Conservation (phyloP, 306 rosid species). For the Castanea sativa region DNA sequence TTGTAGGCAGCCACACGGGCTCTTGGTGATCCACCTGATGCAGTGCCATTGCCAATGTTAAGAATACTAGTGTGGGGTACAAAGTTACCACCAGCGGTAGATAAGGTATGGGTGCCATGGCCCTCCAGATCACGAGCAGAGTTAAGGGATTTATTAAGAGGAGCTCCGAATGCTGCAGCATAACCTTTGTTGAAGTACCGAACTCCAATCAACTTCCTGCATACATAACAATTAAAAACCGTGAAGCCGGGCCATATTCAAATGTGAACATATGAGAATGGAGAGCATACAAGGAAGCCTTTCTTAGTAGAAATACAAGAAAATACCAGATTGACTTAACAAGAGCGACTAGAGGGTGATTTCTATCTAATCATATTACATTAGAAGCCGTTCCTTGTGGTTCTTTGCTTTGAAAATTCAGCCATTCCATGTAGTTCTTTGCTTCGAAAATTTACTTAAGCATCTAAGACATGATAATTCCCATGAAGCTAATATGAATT, state of each 20-base stretch:
- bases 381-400: too few relatives aligned
- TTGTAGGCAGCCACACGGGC: constrained; percentile 80
- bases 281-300: background rate
- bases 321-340: too few relatives aligned
- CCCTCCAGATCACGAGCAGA: constrained; percentile 59
- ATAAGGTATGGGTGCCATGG: constrained; percentile 86
- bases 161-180: background rate
- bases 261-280: background rate
- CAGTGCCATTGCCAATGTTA: constrained; percentile 69
- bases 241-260: background rate
- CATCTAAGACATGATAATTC: too few relatives aligned
- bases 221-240: background rate
- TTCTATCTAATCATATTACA: too few relatives aligned
- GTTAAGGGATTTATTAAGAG: background rate
- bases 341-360: too few relatives aligned
- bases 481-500: too few relatives aligned
- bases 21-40: constrained; percentile 84
- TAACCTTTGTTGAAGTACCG: constrained; percentile 63
- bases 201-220: constrained; percentile 85
- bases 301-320: too few relatives aligned
- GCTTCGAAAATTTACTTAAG: too few relatives aligned
- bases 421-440: too few relatives aligned
- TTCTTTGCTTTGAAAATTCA: too few relatives aligned
- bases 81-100: constrained; percentile 80
- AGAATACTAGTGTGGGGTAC: constrained; percentile 42